Conservation (phyloP, 257 asterid genomes). For the Jaltomata sinuosa region DNA sequence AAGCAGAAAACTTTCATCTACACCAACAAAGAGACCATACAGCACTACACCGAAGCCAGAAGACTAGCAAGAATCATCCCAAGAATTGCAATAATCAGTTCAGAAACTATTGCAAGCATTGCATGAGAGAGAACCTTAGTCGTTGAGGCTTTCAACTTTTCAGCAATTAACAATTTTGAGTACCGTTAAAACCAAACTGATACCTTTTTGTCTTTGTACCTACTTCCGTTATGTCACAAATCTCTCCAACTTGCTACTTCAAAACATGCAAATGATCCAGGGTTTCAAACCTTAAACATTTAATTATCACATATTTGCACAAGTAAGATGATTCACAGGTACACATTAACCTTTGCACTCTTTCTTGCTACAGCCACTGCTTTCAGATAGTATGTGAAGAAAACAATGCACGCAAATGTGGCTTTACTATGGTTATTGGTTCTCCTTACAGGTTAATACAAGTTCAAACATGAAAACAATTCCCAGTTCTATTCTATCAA, state of each 20-base stretch:
- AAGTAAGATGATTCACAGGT: neutral
- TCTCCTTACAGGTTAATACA: neutral
- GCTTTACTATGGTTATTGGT: neutral
- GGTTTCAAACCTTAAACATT: neutral
- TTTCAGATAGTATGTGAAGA: neutral
- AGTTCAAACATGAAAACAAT: neutral
- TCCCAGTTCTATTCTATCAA: neutral
- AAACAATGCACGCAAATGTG: neutral
- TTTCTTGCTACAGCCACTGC: neutral
- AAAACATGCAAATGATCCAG: neutral
- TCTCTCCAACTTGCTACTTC: neutral
- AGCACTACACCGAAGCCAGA: neutral
- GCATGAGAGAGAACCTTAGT: neutral
- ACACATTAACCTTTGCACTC: neutral
- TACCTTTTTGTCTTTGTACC: neutral
- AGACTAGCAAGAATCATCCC: neutral
- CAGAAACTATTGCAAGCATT: neutral
- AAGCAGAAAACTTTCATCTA: neutral
- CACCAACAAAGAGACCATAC: neutral
- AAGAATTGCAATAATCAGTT: neutral
- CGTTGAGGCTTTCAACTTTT: neutral
- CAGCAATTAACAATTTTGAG: neutral
- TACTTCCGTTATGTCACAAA: neutral
- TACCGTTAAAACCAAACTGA: neutral
- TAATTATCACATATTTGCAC: neutral